These are phyloP conservation scores for Hericium alpestre DNA, from an alignment of 768 basidiomycete species.

Conservation along the genomic window DNA sequence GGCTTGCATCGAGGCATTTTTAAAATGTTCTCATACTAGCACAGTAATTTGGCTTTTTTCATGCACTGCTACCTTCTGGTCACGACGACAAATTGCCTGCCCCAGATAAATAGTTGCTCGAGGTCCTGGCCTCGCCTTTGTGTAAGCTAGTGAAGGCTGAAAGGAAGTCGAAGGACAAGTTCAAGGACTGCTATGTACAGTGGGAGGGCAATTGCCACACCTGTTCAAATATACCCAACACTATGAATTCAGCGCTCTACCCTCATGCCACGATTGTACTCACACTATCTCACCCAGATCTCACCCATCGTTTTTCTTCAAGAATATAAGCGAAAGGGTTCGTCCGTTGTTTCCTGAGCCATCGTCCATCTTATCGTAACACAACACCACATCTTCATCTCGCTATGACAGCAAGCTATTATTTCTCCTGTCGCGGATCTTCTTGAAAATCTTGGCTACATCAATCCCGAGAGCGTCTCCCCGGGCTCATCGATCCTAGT, in stretches of 20 bases:
- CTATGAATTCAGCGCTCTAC: conserved; percentile 9
- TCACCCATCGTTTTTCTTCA: conserved; percentile 4
- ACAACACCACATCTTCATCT: background rate
- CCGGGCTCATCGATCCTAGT: background rate
- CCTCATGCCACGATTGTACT: conserved; percentile 9
- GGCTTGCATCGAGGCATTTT: too few species aligned
- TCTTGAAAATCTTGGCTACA: background rate
- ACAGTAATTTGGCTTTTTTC: too few species aligned
- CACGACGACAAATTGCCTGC: too few species aligned
- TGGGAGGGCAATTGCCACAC: conserved; percentile 7
- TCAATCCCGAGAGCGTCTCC: background rate
- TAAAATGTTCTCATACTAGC: too few species aligned
- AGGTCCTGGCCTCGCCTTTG: too few species aligned
- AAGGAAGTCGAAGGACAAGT: too few species aligned
- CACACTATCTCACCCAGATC: conserved; percentile 1
- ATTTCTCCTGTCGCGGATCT: background rate
- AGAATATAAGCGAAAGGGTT: background rate
- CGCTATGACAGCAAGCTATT: background rate
- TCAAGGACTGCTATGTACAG: background rate
- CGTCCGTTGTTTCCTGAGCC: background rate
- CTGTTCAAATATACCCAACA: conserved; percentile 11
- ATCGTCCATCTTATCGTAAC: background rate
- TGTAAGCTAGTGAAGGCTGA: too few species aligned
- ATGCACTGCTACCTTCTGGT: too few species aligned
- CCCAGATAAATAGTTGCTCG: too few species aligned